Evolutionary conservation across 441 rosid species (phyloP).

Genomic region (Metrosideros polymorpha): DNA sequence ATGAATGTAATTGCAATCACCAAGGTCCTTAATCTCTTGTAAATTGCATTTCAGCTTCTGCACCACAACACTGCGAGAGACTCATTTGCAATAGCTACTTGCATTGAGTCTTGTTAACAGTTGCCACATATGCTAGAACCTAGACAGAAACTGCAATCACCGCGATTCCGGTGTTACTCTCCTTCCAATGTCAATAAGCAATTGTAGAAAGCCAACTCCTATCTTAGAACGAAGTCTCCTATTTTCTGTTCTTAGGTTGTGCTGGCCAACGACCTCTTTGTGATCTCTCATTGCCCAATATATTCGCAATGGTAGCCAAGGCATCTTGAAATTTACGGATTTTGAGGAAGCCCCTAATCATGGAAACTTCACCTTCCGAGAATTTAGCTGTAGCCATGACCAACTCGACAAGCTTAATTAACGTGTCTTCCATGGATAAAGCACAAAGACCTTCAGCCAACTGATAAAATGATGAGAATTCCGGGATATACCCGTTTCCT

Average conservation of each 20-base stretch:
- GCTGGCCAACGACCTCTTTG: not conserved
- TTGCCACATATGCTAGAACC: not conserved
- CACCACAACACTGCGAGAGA: not conserved
- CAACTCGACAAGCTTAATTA: conserved; percentile 47
- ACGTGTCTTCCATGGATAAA: conserved; percentile 63
- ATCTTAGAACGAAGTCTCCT: not conserved
- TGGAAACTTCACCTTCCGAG: conserved; percentile 46
- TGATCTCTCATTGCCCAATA: conserved; percentile 19
- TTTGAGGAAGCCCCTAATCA: conserved; percentile 65
- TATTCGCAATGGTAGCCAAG: conserved; percentile 53
- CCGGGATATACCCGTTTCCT: conserved; percentile 64
- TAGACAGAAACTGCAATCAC: not conserved
- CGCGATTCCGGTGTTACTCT: not conserved
- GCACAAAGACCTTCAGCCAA: conserved; percentile 81
- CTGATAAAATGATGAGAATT: conserved; percentile 68
- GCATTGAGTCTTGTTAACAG: not conserved
- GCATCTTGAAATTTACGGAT: conserved; percentile 74
- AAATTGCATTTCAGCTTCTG: not conserved
- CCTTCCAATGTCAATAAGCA: not conserved
- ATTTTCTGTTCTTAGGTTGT: not conserved
- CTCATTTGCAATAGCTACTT: not conserved
- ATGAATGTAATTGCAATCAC: not conserved
- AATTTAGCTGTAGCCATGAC: conserved; percentile 68
- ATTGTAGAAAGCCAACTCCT: not conserved
- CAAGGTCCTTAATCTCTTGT: not conserved